Conservation (phyloP, 345 rosid genomes). For the Punica granatum region DNA sequence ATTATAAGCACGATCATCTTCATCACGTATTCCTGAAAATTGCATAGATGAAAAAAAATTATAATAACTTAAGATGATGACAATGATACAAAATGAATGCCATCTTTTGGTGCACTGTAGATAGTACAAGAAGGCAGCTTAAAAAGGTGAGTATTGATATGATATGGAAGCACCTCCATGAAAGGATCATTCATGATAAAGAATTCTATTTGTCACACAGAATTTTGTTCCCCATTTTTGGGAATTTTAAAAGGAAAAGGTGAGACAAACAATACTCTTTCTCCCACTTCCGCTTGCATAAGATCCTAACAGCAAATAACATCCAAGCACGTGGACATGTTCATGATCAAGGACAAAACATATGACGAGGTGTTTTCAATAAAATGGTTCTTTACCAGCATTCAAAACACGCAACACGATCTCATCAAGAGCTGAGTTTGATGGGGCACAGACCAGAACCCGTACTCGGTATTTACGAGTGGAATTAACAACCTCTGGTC, state of each 20-base stretch:
- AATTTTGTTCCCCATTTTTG: neutral
- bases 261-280: neutral
- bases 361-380: neutral
- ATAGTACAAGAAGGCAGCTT: too few relatives aligned
- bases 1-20: constrained; percentile 53
- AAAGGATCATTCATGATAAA: neutral
- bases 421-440: constrained; percentile 98
- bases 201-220: neutral
- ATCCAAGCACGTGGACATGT: neutral
- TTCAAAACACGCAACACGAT: constrained; percentile 76
- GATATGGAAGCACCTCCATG: neutral
- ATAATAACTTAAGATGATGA: neutral
- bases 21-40: constrained; percentile 69
- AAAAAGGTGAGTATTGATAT: neutral
- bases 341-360: neutral
- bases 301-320: neutral
- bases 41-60: constrained; percentile 10
- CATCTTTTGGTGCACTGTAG: neutral
- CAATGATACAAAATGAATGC: neutral
- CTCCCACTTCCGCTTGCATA: neutral
- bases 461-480: constrained; percentile 64
- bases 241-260: neutral
- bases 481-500: constrained; percentile 76
- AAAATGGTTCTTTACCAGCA: constrained; percentile 38
- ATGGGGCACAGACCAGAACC: constrained; percentile 93